Evolutionary conservation across 768 basidiomycete species (phyloP).

Genomic region (Amanita rubescens): DNA sequence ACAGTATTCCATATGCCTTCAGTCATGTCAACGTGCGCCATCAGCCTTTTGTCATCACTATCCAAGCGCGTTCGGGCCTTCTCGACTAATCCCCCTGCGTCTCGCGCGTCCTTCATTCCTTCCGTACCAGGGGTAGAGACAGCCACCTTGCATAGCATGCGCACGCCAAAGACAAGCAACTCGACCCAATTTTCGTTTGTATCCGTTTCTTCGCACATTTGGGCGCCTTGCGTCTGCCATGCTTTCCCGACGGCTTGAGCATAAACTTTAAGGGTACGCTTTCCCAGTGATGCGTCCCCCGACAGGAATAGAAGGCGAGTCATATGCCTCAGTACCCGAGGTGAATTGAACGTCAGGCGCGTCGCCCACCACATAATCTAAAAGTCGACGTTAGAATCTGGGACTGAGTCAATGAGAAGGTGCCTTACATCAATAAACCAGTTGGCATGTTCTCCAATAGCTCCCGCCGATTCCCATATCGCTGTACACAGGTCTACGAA

Average conservation of each 20-base stretch:
- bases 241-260: conserved; percentile 81
- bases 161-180: conserved; percentile 67
- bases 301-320: conserved; percentile 60
- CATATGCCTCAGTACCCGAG: conserved; percentile 79
- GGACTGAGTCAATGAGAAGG: conserved; percentile 2
- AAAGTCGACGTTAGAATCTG: not conserved
- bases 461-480: conserved; percentile 73
- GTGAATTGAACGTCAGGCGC: conserved; percentile 89
- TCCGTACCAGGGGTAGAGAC: conserved; percentile 13
- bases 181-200: conserved; percentile 67
- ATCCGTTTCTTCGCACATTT: conserved; percentile 44
- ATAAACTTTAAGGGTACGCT: conserved; percentile 74
- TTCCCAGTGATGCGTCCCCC: conserved; percentile 55
- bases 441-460: conserved; percentile 51
- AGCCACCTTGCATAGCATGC: conserved; percentile 62
- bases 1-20: conserved; percentile 68
- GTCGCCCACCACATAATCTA: conserved; percentile 94
- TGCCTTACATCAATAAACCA: conserved; percentile 84
- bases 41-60: conserved; percentile 39
- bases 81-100: conserved; percentile 54
- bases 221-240: conserved; percentile 48
- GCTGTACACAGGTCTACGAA: conserved; percentile 77
- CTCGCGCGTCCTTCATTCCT: conserved; percentile 50
- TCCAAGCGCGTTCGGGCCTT: conserved; percentile 53
- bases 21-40: conserved; percentile 54